Base-by-base conservation (phyloP, 441 rosid species). In the Manihot esculenta region DNA sequence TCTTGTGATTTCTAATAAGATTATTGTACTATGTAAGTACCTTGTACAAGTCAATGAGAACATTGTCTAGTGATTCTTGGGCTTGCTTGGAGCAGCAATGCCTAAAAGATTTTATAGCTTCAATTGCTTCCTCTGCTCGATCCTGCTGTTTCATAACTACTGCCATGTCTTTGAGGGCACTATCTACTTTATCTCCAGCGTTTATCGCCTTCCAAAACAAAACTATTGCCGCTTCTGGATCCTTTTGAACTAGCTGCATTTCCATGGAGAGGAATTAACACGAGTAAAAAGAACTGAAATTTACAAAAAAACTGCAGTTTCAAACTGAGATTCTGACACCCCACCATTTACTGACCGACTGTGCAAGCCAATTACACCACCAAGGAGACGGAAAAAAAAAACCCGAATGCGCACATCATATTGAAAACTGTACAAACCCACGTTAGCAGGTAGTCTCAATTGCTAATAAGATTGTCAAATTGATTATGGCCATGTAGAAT, bases 121-220 rank as follows among this genome's bases (percentile, higher is more conserved):
- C 96, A 38, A 93, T 85, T 21, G 77, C 81, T 75, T 91, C 96
- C 76, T 87, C 91, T 0, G 86, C 72, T 68, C 97, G 79, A 54
- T 91, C 84, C 9, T 84, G 84, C 67, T 91, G 93, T 83, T 91
- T 91, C 96, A 91, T 85, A 76, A 89, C 90, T 58, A 93, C 91
- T 5, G 93, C 97, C 98, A 93, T 93, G 85, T 93, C 98, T 66
- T 93, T 93, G 30, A 93, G 81, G 63, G 98, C 96, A 74, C 98
- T 89, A 35, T 93, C 98, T 4, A 91, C 91, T 79, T 89, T 84
- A 71, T 91, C 98, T 57, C 97, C 92, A 0, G 85, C 87, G 64
- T 90, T 94, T 58, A 94, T 89, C 7, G 99, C 97, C 82, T 89
- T 90, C 99, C 97, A 88, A 58, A 94, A 94, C 80, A 81, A 77